These are phyloP conservation scores for Setaria italica DNA, from an alignment of 202 grass and related monocot species.

Conservation along the genomic window DNA sequence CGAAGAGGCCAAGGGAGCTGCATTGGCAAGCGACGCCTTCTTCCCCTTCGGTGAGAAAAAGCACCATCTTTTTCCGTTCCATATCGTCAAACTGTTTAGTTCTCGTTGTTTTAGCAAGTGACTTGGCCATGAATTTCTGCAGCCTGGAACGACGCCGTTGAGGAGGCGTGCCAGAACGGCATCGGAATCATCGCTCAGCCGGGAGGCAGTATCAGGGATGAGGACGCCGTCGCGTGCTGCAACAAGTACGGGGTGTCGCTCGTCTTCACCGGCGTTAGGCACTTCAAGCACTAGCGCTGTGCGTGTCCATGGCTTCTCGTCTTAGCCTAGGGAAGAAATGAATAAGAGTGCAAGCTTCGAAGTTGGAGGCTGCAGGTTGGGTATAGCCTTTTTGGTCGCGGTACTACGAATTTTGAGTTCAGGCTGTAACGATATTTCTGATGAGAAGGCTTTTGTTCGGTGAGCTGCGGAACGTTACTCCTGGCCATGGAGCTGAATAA, in stretches of 20 bases:
- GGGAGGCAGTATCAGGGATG: slow-evolving; percentile 71
- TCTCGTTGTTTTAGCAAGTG: background rate
- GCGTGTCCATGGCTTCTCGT: background rate
- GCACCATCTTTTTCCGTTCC: background rate
- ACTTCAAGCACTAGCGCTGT: slow-evolving; percentile 60
- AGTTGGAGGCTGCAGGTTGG: background rate
- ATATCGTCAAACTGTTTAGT: background rate
- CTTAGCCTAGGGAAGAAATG: background rate
- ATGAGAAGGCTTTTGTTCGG: background rate
- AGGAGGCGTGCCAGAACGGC: slow-evolving; percentile 80
- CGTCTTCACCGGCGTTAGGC: slow-evolving; percentile 71
- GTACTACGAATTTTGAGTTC: background rate
- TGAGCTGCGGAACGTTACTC: background rate
- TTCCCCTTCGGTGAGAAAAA: slow-evolving; percentile 88
- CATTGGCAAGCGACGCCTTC: slow-evolving; percentile 91
- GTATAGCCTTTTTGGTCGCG: background rate
- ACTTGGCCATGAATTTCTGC: slow-evolving; percentile 2
- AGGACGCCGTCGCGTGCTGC: slow-evolving; percentile 72
- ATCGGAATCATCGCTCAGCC: slow-evolving; percentile 73
- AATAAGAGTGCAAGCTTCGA: background rate
- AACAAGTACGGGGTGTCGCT: slow-evolving; percentile 83
- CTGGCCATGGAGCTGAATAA: background rate
- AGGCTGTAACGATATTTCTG: background rate
- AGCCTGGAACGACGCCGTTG: slow-evolving; percentile 84
- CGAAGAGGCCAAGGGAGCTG: slow-evolving; percentile 86